Percentiles rank a stretch among this genome's conserved stretches.
Conservation (phyloP, 345 rosid species). For the Angophora floribunda region DNA sequence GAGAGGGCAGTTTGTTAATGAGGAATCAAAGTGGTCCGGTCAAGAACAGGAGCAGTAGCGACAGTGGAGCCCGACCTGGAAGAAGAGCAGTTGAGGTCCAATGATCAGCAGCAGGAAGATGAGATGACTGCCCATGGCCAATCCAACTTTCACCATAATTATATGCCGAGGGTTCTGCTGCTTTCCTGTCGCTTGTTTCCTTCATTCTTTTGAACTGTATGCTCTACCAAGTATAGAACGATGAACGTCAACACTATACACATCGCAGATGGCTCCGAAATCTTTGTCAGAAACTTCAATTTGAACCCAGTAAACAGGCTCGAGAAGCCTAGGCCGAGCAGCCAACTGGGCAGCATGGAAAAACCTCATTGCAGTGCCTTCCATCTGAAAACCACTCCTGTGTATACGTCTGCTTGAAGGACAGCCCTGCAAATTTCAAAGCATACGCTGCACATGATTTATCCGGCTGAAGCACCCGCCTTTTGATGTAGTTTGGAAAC, state of each 20-base stretch:
- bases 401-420: constrained; percentile 72
- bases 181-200: background rate
- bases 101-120: background rate
- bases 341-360: constrained; percentile 51
- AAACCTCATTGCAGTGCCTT: constrained; percentile 66
- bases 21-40: background rate
- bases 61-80: background rate
- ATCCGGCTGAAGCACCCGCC: constrained; percentile 54
- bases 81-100: background rate
- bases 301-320: constrained; percentile 62
- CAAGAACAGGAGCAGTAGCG: background rate
- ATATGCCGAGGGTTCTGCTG: background rate
- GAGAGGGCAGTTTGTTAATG: background rate
- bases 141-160: background rate
- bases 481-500: constrained; percentile 77
- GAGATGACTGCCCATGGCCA: background rate
- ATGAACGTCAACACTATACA: background rate
- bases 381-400: constrained; percentile 74
- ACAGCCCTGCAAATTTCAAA: constrained; percentile 69
- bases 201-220: background rate
- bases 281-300: constrained; percentile 77
- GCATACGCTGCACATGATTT: constrained; percentile 73
- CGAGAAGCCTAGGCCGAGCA: constrained; percentile 62
- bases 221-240: background rate
- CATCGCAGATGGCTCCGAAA: constrained; percentile 67